Evolutionary conservation across 495 filamentous ascomycete genomes (phyloP), one percentile per base, ranked within the genome.

Genomic region (Pyronema omphalodes): DNA sequence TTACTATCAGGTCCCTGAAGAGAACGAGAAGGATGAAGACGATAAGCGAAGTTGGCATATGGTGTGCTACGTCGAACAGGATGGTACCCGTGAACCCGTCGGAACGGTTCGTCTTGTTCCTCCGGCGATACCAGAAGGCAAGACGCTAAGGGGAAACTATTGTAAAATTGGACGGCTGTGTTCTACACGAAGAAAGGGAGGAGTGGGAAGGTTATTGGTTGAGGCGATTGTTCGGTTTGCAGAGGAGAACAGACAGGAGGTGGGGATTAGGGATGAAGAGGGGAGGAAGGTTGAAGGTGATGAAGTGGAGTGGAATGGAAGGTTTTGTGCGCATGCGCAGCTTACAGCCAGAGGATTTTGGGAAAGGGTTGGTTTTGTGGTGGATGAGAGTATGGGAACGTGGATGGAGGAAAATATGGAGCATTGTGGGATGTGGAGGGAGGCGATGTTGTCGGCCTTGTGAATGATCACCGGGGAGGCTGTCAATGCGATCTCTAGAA

Each of bases 1-100:
- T 12, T 17, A 41, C 39, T 29, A 29, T 5, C 5, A 47, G 44
- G 76, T 83, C 29, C 74, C 81, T 0, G 65, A 77, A 0, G 75
- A 76, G 2, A 73, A 74, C 60, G 89, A 96, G 61, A 71, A 83
- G 60, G 89, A 96, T 69, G 67, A 67, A 2, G 86, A 94, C 66
- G 89, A 96, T 66, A 15, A 69, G 1, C 75, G 84, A 7, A 79
- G 76, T 56, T 86, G 78, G 70, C 88, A 94, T 66, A 94, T 84
- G 82, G 76, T 94, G 33, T 68, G 79, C 29, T 93, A 87, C 68
- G 77, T 76, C 39, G 70, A 75, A 43, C 67, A 70, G 55, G 54
- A 55, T 4, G 53, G 66, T 40, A 33, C 63, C 47, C 51, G 34
- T 11, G 54, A 71, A 0, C 81, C 86, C 4, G 77, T 88, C 37